Evolutionary conservation across 2,329 filamentous ascomycete species (phyloP).

Genomic region (Aspergillus niger): DNA sequence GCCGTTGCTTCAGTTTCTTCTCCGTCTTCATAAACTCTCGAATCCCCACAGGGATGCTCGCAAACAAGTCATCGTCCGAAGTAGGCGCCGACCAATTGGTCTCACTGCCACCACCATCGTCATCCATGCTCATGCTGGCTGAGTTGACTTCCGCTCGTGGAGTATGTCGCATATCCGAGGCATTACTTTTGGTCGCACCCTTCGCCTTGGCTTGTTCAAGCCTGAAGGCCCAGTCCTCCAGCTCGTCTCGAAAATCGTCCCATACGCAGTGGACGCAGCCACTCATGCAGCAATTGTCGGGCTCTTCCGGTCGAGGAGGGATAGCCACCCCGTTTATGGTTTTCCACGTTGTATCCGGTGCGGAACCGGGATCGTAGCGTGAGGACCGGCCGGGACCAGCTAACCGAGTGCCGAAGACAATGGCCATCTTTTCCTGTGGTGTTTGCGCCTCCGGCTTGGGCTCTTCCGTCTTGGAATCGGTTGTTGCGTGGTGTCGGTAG

Average conservation of each 20-base stretch:
- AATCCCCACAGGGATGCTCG: slow-evolving; percentile 84
- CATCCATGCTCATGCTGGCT: slow-evolving; percentile 68
- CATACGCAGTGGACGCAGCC: slow-evolving; percentile 98
- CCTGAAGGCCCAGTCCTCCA: slow-evolving; percentile 80
- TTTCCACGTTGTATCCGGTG: slow-evolving; percentile 59
- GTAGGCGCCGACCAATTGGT: slow-evolving; percentile 61
- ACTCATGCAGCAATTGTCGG: slow-evolving; percentile 99
- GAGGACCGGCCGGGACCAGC: slow-evolving; percentile 69
- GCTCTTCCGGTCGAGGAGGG: slow-evolving; percentile 81
- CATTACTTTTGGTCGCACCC: slow-evolving; percentile 26
- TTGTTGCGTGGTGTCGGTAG: slow-evolving; percentile 23
- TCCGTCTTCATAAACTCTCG: slow-evolving; percentile 97
- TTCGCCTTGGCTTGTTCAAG: slow-evolving; percentile 61
- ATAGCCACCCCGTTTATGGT: slow-evolving; percentile 76
- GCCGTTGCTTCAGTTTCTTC: slow-evolving; percentile 80
- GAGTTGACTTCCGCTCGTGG: slow-evolving; percentile 48
- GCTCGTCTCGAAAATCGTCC: slow-evolving; percentile 86
- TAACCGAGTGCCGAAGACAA: slow-evolving; percentile 81
- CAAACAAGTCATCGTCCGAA: slow-evolving; percentile 66
- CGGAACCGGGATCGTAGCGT: slow-evolving; percentile 56
- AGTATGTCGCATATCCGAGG: slow-evolving; percentile 34
- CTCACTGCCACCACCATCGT: slow-evolving; percentile 76
- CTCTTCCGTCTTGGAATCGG: slow-evolving; percentile 20
- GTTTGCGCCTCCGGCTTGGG: slow-evolving; percentile 27
- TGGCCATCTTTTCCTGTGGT: slow-evolving; percentile 56